phyloP scores from a whole-genome alignment of 1,284 basidiomycete species.

The Hemileia vastatrix region DNA sequence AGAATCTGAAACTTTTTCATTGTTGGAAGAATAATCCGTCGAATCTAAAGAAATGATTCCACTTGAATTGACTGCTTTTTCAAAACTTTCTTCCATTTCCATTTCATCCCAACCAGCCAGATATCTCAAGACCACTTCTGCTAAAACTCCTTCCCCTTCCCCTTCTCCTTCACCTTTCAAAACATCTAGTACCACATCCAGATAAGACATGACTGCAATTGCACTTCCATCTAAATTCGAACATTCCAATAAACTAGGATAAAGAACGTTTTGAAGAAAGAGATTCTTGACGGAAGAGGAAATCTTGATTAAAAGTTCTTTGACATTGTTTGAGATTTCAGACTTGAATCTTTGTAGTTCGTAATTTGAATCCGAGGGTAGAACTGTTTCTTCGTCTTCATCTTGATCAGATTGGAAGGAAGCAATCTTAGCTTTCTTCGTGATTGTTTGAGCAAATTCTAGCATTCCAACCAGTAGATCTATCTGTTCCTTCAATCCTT shows the following conservation, averaged over 20 bases:
- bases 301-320: conserved; percentile 46
- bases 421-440: background rate
- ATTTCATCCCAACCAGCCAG: conserved; percentile 20
- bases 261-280: conserved; percentile 83
- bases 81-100: background rate
- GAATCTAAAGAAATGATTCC: conserved; percentile 1
- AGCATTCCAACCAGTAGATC: background rate
- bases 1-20: background rate
- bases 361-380: background rate
- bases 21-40: background rate
- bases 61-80: background rate
- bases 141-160: conserved; percentile 31
- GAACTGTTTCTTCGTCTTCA: background rate
- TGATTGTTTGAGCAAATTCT: background rate
- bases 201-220: conserved; percentile 87
- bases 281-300: conserved; percentile 70
- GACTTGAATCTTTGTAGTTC: background rate
- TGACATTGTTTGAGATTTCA: conserved; percentile 5
- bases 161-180: conserved; percentile 9
- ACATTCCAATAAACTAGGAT: conserved; percentile 85
- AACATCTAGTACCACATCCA: conserved; percentile 65
- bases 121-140: conserved; percentile 33
- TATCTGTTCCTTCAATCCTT: background rate
- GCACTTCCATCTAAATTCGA: conserved; percentile 83
- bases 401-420: background rate